Evolutionary conservation across 371 early-diverging fungal species (phyloP), one percentile per base, ranked within the genome.

Genomic region (Mucor irregularis): DNA sequence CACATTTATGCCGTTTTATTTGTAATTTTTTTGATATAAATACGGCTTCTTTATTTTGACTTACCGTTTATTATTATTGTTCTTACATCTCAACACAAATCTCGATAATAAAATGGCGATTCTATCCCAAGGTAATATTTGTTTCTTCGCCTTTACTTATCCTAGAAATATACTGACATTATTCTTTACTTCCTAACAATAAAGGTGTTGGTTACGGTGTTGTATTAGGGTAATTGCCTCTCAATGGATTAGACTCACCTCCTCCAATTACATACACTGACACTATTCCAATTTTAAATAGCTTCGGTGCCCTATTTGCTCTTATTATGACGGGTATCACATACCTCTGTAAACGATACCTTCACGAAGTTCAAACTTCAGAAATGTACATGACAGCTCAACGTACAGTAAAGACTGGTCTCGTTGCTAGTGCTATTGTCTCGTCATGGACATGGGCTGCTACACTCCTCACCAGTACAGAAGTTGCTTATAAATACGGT

Each of bases 371-470:
- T 19, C 74, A 84, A 53, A 80, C 83, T 5, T 81, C 83, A 9
- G 88, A 88, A 68, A 83, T 79, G 69, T 88, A 81, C 56, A 85
- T 81, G 81, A 85, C 88, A 1, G 88, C 86, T 2, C 72, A 81
- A 17, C 70, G 88, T 31, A 74, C 66, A 13, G 79, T 87, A 28
- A 86, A 85, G 66, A 81, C 84, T 2, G 88, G 88, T 45, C 67
- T 88, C 2, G 81, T 82, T n/a, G 88, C 88, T 2, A 78, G 83
- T 49, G 88, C 88, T 3, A 80, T 88, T 52, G 88, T 88, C 1
- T 59, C 58, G n/a, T 47, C 48, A 29, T 62, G 63, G 62, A 53
- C 45, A 26, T 53, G 53, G 53, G 54, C 54, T 29, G 61, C 87
- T 22, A 88, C 88, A 0, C 52, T 87, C 24, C 51, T 88, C 21